Evolutionary conservation across 2,329 filamentous ascomycete genomes (phyloP).

Genomic region (Xylaria sp.): DNA sequence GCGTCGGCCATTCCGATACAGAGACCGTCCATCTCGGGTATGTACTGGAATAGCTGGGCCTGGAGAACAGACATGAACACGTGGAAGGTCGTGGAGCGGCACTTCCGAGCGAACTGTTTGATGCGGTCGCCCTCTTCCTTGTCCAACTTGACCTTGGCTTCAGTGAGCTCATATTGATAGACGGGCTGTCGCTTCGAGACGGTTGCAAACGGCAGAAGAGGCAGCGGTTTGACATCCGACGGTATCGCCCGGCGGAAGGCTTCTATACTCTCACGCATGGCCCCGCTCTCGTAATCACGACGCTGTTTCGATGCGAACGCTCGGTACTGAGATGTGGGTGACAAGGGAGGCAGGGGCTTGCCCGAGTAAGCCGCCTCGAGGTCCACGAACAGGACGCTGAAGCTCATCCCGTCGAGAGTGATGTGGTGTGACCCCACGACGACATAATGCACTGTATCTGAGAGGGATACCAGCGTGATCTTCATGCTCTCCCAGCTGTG

Average conservation of each 20-base stretch:
- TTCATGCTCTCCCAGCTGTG: background rate
- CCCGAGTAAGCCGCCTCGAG: background rate
- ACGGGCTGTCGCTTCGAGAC: background rate
- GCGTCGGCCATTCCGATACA: background rate
- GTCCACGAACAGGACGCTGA: background rate
- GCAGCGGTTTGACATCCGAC: background rate
- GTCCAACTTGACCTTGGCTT: background rate
- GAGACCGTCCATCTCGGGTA: background rate
- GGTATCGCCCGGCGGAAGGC: background rate
- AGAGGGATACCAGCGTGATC: background rate
- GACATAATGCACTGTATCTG: background rate
- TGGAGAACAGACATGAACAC: background rate
- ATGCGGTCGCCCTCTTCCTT: background rate
- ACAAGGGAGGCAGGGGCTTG: background rate
- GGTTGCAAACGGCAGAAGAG: background rate
- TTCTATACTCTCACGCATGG: background rate
- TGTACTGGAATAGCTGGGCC: background rate
- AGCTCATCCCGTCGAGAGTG: background rate
- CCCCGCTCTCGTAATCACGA: background rate
- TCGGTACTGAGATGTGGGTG: background rate
- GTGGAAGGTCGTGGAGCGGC: background rate
- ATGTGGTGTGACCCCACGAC: conserved; percentile 8
- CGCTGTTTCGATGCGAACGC: background rate
- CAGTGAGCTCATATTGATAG: background rate
- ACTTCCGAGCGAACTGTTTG: background rate